A percentile compares a stretch with the other conserved stretches of the same genome.
phyloP scores from a whole-genome alignment of 2,329 filamentous ascomycete genomes.

The Arthrobotrys iridis region DNA sequence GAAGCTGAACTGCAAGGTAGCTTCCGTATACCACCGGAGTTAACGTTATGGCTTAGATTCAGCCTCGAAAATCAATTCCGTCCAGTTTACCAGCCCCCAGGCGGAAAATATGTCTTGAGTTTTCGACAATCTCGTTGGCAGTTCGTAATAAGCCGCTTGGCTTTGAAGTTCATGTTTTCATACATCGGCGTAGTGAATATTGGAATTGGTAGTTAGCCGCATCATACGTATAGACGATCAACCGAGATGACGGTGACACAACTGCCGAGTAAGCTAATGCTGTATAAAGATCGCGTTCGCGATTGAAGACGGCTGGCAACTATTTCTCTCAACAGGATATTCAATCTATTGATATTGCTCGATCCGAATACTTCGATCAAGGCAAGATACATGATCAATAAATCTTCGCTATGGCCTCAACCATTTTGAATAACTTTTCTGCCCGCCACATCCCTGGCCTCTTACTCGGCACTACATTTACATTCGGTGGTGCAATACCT shows the following conservation, averaged over 20 bases:
- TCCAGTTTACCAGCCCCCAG: too few relatives aligned
- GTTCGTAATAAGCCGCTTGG: too few relatives aligned
- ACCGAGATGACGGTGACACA: neutral
- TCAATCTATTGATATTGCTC: neutral
- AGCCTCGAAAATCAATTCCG: neutral
- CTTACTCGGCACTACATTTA: slow-evolving; percentile 26
- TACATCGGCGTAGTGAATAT: too few relatives aligned
- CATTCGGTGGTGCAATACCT: slow-evolving; percentile 35
- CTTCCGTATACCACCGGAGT: slow-evolving; percentile 2
- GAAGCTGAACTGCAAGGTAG: neutral
- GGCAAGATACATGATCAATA: neutral
- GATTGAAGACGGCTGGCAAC: too few relatives aligned
- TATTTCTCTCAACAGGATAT: neutral
- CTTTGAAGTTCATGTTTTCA: too few relatives aligned
- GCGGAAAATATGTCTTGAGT: too few relatives aligned
- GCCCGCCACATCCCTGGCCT: slow-evolving; percentile 36
- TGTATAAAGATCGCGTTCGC: too few relatives aligned
- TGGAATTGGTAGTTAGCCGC: too few relatives aligned
- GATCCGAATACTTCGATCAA: neutral
- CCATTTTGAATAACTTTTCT: slow-evolving; percentile 16
- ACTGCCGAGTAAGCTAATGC: too few relatives aligned
- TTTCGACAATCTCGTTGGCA: too few relatives aligned
- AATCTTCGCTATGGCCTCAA: slow-evolving; percentile 9
- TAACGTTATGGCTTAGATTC: slow-evolving; percentile 6
- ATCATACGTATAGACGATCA: neutral